A percentile compares a stretch with the other conserved stretches of the same genome.
Conservation (phyloP, 169 alveolate species). For the Eimeria sp. region DNA sequence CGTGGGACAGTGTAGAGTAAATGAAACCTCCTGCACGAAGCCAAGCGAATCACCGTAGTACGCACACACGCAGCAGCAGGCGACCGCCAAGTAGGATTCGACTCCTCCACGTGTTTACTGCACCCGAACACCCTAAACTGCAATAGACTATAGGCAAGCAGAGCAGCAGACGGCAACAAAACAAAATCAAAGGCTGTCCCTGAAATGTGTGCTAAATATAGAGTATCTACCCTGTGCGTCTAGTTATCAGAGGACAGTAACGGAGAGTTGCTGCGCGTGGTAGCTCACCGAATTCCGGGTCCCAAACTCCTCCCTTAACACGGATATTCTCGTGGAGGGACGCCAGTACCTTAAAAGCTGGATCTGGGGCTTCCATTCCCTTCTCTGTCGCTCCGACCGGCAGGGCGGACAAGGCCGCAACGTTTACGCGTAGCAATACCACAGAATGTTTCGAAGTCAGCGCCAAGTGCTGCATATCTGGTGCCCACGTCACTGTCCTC, state of each 20-base stretch:
- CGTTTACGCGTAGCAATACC: slow-evolving; percentile 71
- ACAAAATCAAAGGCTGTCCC: neutral
- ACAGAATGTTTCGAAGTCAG: slow-evolving; percentile 86
- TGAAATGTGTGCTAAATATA: neutral
- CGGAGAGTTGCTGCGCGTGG: neutral
- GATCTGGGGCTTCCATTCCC: slow-evolving; percentile 13
- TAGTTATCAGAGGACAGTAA: neutral
- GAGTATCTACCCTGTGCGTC: neutral
- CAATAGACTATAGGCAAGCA: neutral
- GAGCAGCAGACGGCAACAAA: neutral
- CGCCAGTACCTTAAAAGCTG: slow-evolving; percentile 83
- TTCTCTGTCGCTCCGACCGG: slow-evolving; percentile 31
- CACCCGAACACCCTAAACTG: neutral
- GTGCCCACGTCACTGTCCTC: slow-evolving; percentile 87
- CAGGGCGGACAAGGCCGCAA: slow-evolving; percentile 48
- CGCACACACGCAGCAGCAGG: neutral
- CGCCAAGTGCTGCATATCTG: slow-evolving; percentile 83
- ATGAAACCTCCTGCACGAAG: slow-evolving; percentile 84
- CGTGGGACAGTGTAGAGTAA: slow-evolving; percentile 87
- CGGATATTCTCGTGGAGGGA: slow-evolving; percentile 88
- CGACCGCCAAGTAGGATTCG: neutral
- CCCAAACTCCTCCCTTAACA: slow-evolving; percentile 90
- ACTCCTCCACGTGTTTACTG: neutral
- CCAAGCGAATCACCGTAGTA: neutral
- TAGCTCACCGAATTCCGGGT: slow-evolving; percentile 85